These are phyloP conservation scores for Lagenidium sp. DNA, from an alignment of 352 stramenopile genomes.

Conservation along the genomic window DNA sequence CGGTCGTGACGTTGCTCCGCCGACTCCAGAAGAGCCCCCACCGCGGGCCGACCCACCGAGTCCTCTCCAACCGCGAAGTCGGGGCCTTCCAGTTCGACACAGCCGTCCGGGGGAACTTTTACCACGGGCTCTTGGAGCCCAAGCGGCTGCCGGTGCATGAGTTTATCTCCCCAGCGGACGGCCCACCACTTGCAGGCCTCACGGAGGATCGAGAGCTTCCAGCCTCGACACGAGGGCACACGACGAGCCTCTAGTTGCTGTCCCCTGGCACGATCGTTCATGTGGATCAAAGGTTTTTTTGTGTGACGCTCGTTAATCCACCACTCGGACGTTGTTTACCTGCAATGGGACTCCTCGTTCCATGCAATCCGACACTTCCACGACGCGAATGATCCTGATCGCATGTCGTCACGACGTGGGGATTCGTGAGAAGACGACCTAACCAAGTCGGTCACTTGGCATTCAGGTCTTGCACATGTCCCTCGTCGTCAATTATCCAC, in stretches of 20 bases:
- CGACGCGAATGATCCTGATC: no score
- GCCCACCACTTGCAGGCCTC: conserved; percentile 30
- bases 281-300: neutral
- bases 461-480: neutral
- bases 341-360: neutral
- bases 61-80: conserved; percentile 42
- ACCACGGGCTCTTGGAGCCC: conserved; percentile 48
- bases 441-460: neutral
- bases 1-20: conserved; percentile 34
- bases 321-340: neutral
- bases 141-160: conserved; percentile 26
- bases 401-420: no score
- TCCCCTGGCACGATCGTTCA: neutral
- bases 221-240: conserved; percentile 14
- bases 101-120: conserved; percentile 42
- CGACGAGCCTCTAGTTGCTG: conserved; percentile 19
- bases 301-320: neutral
- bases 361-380: no score
- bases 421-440: no score
- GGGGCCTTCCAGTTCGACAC: conserved; percentile 60
- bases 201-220: no score
- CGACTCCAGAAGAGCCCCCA: conserved; percentile 52
- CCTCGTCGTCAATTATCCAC: neutral
- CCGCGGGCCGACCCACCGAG: conserved; percentile 44
- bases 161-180: conserved; percentile 29